Percentiles rank a stretch among this genome's conserved stretches.
Conservation (phyloP, 2,329 filamentous ascomycete genomes). For the Xylaria sp. region DNA sequence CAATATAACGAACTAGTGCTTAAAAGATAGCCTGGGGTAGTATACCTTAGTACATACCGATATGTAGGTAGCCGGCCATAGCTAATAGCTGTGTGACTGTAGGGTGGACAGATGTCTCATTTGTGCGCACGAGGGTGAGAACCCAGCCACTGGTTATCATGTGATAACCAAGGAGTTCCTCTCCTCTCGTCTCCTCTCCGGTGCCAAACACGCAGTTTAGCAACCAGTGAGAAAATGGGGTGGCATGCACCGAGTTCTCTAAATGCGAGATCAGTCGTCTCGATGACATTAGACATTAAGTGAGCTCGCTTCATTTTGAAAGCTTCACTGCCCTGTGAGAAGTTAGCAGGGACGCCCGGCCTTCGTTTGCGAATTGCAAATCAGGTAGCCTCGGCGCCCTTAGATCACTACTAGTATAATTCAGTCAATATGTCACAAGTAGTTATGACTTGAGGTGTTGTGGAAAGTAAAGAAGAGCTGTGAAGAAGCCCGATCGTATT, state of each 20-base stretch:
- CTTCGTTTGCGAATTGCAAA: background rate
- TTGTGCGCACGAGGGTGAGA: background rate
- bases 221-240: slow-evolving; percentile 47
- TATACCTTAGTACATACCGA: background rate
- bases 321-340: slow-evolving; percentile 9
- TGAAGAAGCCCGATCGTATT: slow-evolving; percentile 31
- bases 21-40: no score
- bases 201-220: slow-evolving; percentile 40
- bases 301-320: background rate
- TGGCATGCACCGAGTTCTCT: slow-evolving; percentile 30
- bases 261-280: background rate
- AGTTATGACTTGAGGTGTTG: slow-evolving; percentile 31
- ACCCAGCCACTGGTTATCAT: background rate
- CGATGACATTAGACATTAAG: background rate
- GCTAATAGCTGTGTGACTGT: background rate
- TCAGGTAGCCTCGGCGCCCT: background rate
- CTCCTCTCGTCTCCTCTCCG: slow-evolving; percentile 43
- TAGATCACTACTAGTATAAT: background rate
- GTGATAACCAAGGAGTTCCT: background rate
- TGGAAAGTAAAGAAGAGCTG: slow-evolving; percentile 22
- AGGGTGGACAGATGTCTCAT: background rate
- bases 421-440: slow-evolving; percentile 23
- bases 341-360: slow-evolving; percentile 25
- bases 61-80: background rate
- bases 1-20: background rate